Conservation (phyloP, 1,139 yeast species). For the Yamadazyma blattariae region DNA sequence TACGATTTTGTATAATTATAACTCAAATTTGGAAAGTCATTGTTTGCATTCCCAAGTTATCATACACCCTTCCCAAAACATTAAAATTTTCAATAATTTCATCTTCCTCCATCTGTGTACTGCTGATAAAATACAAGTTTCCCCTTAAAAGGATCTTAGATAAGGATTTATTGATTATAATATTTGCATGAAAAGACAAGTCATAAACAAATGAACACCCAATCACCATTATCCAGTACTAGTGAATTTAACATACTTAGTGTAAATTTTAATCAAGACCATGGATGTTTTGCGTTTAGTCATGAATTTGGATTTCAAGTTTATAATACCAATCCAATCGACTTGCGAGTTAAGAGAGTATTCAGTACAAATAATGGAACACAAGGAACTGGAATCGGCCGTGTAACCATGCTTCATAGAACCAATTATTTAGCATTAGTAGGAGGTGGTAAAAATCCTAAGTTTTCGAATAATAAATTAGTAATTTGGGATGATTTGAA, state of each 20-base stretch:
- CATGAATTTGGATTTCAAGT: slow-evolving; percentile 81
- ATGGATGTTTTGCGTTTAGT: slow-evolving; percentile 84
- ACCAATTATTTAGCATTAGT: slow-evolving; percentile 87
- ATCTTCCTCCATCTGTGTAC: too few species aligned
- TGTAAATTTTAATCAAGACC: slow-evolving; percentile 82
- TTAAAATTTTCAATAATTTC: too few species aligned
- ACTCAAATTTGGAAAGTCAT: too few species aligned
- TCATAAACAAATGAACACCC: slow-evolving; percentile 47
- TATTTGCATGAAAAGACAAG: too few species aligned
- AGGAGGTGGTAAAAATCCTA: slow-evolving; percentile 83
- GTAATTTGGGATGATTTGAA: slow-evolving; percentile 91
- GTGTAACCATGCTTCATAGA: slow-evolving; percentile 78
- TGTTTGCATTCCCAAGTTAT: too few species aligned
- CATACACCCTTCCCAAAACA: too few species aligned
- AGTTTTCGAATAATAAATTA: slow-evolving; percentile 71
- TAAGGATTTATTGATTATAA: too few species aligned
- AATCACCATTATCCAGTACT: slow-evolving; percentile 15
- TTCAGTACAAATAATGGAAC: slow-evolving; percentile 25
- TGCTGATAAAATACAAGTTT: neutral
- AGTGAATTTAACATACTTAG: slow-evolving; percentile 47
- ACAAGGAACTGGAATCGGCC: slow-evolving; percentile 63
- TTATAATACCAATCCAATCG: slow-evolving; percentile 87
- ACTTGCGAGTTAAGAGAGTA: slow-evolving; percentile 66
- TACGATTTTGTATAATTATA: too few species aligned
- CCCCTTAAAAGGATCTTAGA: neutral